Conservation (phyloP, 2,329 filamentous ascomycete species). For the Fusarium sp. region DNA sequence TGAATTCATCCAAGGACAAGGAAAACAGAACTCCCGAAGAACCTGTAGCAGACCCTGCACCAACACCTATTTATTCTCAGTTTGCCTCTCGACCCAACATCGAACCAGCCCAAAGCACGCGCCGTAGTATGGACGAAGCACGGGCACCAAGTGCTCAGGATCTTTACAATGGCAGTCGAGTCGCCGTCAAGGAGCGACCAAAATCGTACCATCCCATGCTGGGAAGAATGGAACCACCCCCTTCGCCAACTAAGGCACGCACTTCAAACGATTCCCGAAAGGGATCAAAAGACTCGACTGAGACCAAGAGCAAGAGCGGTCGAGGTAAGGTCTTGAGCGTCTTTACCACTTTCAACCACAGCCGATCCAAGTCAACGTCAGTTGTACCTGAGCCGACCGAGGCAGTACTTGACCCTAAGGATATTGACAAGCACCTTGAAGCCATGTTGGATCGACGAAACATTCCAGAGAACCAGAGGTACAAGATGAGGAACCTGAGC, state of each 20-base stretch:
- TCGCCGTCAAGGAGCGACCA: conserved; percentile 55
- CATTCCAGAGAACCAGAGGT: conserved; percentile 91
- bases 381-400: conserved; percentile 55
- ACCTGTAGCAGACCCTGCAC: conserved; percentile 34
- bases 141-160: conserved; percentile 33
- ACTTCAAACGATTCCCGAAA: conserved; percentile 37
- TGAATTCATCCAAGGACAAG: conserved; percentile 71
- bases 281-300: conserved; percentile 42
- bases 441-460: conserved; percentile 84
- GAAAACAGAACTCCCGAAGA: conserved; percentile 76
- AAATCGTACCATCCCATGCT: conserved; percentile 58
- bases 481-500: conserved; percentile 92
- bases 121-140: conserved; percentile 40
- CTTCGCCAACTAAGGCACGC: conserved; percentile 36
- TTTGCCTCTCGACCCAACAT: conserved; percentile 57
- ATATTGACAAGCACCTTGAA: conserved; percentile 67
- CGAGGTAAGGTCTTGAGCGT: conserved; percentile 52
- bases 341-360: conserved; percentile 51
- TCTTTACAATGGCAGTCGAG: conserved; percentile 30
- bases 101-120: conserved; percentile 30
- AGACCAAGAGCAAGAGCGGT: conserved; percentile 50
- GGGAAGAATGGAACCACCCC: conserved; percentile 33
- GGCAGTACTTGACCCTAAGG: conserved; percentile 58
- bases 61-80: conserved; percentile 83
- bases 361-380: conserved; percentile 49